A percentile compares a stretch with the other conserved stretches of the same genome.
Conservation (phyloP, 129 eudicot genomes). For the Silybum marianum region DNA sequence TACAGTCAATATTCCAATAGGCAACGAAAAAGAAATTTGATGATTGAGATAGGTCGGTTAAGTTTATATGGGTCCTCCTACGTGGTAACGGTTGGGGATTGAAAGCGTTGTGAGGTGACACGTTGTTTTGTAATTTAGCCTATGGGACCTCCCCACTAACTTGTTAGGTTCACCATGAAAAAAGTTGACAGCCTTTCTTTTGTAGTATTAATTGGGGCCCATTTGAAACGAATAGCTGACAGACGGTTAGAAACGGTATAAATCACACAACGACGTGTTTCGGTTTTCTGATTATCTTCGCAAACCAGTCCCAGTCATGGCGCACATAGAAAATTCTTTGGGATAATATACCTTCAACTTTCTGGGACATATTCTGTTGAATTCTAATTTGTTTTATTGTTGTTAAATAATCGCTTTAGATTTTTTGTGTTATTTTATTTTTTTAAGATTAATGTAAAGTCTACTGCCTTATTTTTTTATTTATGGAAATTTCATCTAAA, state of each 20-base stretch:
- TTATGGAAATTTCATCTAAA: neutral
- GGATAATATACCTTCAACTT: neutral
- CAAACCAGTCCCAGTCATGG: neutral
- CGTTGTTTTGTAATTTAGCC: neutral
- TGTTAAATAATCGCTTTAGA: too few species aligned
- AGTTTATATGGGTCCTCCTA: slow-evolving; percentile 6
- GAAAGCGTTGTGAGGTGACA: neutral
- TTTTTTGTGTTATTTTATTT: neutral
- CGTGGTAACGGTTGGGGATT: slow-evolving; percentile 12
- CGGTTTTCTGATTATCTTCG: neutral
- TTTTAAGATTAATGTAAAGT: neutral
- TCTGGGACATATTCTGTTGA: neutral
- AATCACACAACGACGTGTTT: neutral
- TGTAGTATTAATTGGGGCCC: neutral
- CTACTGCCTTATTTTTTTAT: neutral
- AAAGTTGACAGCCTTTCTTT: neutral
- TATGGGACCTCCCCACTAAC: neutral
- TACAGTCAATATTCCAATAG: neutral
- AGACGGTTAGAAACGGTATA: neutral
- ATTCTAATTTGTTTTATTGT: neutral
- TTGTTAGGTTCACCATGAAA: neutral
- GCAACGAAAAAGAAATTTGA: slow-evolving; percentile 3
- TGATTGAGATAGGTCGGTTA: slow-evolving; percentile 17
- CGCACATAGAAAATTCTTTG: neutral
- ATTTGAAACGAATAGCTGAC: neutral